Base-by-base conservation (phyloP, 2,329 filamentous ascomycete species). In the Orbilia blumenaviensis region DNA sequence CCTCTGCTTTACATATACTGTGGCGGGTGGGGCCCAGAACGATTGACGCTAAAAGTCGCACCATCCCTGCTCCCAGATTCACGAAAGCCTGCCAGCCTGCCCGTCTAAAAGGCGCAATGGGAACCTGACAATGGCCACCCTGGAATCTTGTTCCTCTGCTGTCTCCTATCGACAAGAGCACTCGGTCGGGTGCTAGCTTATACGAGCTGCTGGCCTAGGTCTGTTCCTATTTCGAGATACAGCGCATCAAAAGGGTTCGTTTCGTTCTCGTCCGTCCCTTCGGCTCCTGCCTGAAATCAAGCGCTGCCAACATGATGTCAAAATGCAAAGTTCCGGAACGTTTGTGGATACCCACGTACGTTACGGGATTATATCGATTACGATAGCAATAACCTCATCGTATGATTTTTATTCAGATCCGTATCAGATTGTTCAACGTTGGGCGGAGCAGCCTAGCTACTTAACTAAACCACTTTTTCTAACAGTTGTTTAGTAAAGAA, bases 1-100 rank as follows among this genome's bases (percentile, higher is more conserved):
- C 14, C 42, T 73, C 38, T 56, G 18, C 5, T 3, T 8, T 23
- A 8, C 16, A 44, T 23, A 61, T 44, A 42, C 34, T 75, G 71
- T 75, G 71, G 71, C 71, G 71, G 72, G 72, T 76, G 72, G 72
- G 72, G 72, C 63, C 69, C 66, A 66, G 66, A 64, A 32, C 69
- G 62, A 63, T 63, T 62, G 56, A 52, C 71, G 52, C 71, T 68
- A 75, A 68, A 54, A 44, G 18, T 68, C 56, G 63, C 64, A 48
- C 16, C 42, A 76, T 54, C 72, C 56, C 52, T 67, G 44, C 16
- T 38, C 44, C 32, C 41, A 41, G 29, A 41, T 44, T 29, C 42
- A 54, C 58, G 34, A 46, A 46, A 63, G 50, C 62, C 62, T 41
- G 48, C 60, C 68, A 38, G 52, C 50, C 50, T 23, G 60, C 42